These are phyloP conservation scores for Diaporthe citri DNA, from an alignment of 2,329 filamentous ascomycete genomes.

Conservation along the genomic window DNA sequence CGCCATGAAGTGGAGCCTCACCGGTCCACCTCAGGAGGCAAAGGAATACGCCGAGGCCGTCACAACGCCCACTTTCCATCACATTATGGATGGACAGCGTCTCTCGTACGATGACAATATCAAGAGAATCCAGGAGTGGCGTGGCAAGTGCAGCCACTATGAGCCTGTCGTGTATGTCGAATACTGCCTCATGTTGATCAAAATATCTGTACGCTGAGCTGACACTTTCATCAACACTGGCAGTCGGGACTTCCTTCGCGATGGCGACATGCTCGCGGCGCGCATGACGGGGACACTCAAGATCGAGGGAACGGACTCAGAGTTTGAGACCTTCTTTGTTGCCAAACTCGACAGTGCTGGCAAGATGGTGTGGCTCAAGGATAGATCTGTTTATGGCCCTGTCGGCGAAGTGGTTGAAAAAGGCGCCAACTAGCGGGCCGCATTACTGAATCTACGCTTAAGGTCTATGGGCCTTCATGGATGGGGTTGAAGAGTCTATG, in stretches of 20 bases:
- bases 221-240: not conserved
- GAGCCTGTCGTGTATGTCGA: constrained; percentile 47
- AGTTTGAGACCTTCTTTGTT: constrained; percentile 50
- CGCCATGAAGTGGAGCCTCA: constrained; percentile 44
- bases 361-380: constrained; percentile 47
- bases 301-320: constrained; percentile 43
- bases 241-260: constrained; percentile 48
- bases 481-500: too few species aligned
- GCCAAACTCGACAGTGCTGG: constrained; percentile 46
- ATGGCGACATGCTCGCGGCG: constrained; percentile 48
- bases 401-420: not conserved
- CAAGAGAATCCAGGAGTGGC: constrained; percentile 46
- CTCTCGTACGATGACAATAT: constrained; percentile 42
- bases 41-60: constrained; percentile 38
- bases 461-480: too few species aligned
- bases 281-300: constrained; percentile 49
- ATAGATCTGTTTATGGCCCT: constrained; percentile 45
- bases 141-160: constrained; percentile 46
- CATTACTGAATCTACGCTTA: too few species aligned
- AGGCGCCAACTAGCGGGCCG: not conserved
- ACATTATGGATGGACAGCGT: constrained; percentile 45
- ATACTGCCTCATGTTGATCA: too few species aligned
- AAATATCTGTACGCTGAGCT: too few species aligned
- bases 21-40: constrained; percentile 41
- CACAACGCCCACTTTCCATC: constrained; percentile 42